phyloP scores from a whole-genome alignment of 257 asterid genomes.

The Nyctanthes arbortristis region DNA sequence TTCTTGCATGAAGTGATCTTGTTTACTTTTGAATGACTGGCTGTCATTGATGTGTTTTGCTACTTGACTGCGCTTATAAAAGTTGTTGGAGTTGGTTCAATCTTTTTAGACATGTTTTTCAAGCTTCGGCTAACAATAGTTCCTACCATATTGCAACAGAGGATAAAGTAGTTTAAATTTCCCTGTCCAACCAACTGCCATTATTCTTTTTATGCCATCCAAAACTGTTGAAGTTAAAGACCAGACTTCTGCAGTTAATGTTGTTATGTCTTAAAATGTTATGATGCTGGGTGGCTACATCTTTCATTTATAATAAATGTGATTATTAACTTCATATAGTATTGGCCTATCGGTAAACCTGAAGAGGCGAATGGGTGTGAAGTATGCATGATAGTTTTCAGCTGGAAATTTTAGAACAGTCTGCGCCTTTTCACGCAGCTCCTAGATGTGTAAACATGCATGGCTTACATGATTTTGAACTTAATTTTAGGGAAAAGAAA shows the following conservation, averaged over 20 bases:
- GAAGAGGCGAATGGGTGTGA: no score
- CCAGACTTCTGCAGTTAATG: no score
- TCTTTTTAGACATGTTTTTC: slow-evolving; percentile 1
- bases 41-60: slow-evolving; percentile 11
- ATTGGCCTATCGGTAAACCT: no score
- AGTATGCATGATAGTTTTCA: neutral
- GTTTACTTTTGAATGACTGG: slow-evolving; percentile 5
- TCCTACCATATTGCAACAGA: neutral
- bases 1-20: slow-evolving; percentile 15
- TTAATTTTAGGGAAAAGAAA: no score
- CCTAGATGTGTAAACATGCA: neutral
- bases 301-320: no score
- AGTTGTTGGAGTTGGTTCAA: neutral
- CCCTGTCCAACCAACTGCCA: neutral
- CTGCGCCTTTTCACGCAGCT: neutral
- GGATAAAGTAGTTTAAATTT: slow-evolving; percentile 6
- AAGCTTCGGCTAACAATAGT: neutral
- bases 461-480: no score
- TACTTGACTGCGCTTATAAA: neutral
- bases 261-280: no score
- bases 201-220: neutral
- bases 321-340: no score
- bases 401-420: neutral
- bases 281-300: no score
- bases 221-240: neutral